These are phyloP conservation scores for Stylosanthes scabra DNA, from an alignment of 331 rosid species.

Conservation along the genomic window DNA sequence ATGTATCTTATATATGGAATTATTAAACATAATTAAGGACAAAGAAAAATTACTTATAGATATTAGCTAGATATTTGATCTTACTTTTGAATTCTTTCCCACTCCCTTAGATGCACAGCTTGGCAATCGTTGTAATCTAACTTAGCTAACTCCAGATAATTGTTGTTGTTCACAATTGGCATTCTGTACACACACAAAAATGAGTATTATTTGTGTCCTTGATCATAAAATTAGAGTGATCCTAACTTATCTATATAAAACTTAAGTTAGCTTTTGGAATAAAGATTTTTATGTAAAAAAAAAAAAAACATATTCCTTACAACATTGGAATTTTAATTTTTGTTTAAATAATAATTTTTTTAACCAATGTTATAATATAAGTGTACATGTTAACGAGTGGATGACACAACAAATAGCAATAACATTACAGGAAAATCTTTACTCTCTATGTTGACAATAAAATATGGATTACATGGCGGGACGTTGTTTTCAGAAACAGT, in stretches of 20 bases:
- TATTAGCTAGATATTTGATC: background rate
- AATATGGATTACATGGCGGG: no score
- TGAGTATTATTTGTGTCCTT: background rate
- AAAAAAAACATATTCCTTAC: no score
- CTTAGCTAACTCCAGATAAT: constrained; percentile 82
- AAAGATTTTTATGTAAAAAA: no score
- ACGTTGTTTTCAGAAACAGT: no score
- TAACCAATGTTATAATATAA: background rate
- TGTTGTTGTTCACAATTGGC: constrained; percentile 69
- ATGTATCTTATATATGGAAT: background rate
- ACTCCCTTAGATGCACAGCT: constrained; percentile 69
- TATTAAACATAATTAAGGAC: background rate
- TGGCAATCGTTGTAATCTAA: constrained; percentile 88
- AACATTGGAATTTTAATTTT: no score
- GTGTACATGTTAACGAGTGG: background rate
- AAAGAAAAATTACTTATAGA: background rate
- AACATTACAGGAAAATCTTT: background rate
- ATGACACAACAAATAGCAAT: background rate
- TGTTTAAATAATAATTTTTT: no score
- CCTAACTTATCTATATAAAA: no score
- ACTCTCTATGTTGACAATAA: background rate
- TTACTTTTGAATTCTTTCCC: constrained; percentile 73
- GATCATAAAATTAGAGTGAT: no score
- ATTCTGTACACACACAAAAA: constrained; percentile 52
- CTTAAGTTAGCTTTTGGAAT: no score